These are phyloP conservation scores for Rhizopogon vinicolor DNA, from an alignment of 768 basidiomycete species.

Conservation along the genomic window DNA sequence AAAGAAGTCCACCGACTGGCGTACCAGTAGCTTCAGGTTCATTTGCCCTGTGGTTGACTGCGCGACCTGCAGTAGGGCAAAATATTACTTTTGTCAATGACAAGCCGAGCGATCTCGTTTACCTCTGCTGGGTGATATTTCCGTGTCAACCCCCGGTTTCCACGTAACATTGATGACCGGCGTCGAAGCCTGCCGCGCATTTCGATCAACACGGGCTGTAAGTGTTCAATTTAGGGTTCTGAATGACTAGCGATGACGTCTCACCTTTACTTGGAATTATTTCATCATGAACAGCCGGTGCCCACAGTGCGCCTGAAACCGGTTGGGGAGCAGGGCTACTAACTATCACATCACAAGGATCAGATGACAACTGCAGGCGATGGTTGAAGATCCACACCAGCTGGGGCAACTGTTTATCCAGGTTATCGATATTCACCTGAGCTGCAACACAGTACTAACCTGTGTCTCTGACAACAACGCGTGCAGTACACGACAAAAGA, in stretches of 20 bases:
- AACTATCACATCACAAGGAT: not conserved
- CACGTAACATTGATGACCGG: not conserved
- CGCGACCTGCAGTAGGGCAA: not conserved
- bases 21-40: not conserved
- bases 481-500: not conserved
- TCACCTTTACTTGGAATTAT: not conserved
- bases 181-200: not conserved
- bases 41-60: not conserved
- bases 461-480: not conserved
- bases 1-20: not conserved
- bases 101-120: not conserved
- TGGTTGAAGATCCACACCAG: not conserved
- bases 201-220: not conserved
- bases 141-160: not conserved
- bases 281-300: not conserved
- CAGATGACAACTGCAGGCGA: not conserved
- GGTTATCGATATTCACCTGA: not conserved
- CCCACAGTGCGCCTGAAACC: not conserved
- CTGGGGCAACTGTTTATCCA: not conserved
- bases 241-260: not conserved
- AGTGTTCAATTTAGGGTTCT: not conserved
- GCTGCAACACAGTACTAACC: not conserved
- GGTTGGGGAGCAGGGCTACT: not conserved
- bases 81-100: not conserved
- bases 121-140: not conserved